These are phyloP conservation scores for Camelina neglecta DNA, from an alignment of 345 rosid species.

Conservation along the genomic window DNA sequence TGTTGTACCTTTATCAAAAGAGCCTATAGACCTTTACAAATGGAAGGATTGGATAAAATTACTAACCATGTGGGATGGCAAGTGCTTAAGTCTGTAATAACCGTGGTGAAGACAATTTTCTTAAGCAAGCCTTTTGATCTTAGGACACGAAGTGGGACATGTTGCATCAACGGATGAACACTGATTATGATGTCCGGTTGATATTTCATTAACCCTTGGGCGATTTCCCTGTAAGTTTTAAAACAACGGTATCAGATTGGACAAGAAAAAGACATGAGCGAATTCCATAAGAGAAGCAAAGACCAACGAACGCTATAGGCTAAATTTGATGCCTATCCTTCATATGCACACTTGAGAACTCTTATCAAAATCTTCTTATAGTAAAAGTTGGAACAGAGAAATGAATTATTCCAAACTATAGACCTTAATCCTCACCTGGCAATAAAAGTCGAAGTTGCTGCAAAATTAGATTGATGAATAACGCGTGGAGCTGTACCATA, in stretches of 20 bases:
- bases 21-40: not conserved
- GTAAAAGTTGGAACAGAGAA: not conserved
- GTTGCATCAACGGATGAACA: slow-evolving; percentile 99
- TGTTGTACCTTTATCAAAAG: not conserved
- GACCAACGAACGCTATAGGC: not conserved
- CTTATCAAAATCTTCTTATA: not conserved
- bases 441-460: slow-evolving; percentile 93
- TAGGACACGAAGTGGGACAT: slow-evolving; percentile 95
- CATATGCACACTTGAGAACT: not conserved
- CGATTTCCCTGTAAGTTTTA: slow-evolving; percentile 71
- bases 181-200: slow-evolving; percentile 95
- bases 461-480: slow-evolving; percentile 92
- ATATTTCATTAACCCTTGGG: slow-evolving; percentile 96
- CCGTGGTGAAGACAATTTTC: slow-evolving; percentile 94
- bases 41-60: slow-evolving; percentile 2
- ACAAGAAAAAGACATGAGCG: slow-evolving; percentile 15
- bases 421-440: slow-evolving; percentile 72
- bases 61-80: slow-evolving; percentile 98
- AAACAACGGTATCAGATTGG: slow-evolving; percentile 30
- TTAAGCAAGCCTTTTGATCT: slow-evolving; percentile 84
- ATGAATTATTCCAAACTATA: not conserved
- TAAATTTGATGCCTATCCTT: not conserved
- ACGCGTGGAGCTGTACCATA: slow-evolving; percentile 90
- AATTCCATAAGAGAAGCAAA: not conserved
- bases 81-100: slow-evolving; percentile 92